These are phyloP conservation scores for Drechslerella stenobrocha DNA, from an alignment of 2,329 filamentous ascomycete species.

Conservation along the genomic window DNA sequence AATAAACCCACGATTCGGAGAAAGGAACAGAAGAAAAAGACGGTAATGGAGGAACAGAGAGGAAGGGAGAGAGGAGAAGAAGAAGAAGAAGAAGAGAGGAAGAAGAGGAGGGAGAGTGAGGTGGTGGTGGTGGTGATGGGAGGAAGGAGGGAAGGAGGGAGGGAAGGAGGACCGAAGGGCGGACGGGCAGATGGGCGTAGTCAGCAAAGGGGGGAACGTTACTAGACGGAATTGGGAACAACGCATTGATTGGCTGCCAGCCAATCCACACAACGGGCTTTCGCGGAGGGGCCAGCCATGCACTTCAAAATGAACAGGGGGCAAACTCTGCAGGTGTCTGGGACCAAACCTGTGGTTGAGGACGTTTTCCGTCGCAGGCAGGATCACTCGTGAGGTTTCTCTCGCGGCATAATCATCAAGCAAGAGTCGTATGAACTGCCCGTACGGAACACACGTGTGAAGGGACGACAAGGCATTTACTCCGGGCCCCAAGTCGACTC, in stretches of 20 bases:
- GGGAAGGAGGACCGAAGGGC: constrained; percentile 14
- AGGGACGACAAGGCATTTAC: too few species aligned
- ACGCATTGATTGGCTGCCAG: constrained; percentile 5
- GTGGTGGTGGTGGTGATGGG: constrained; percentile 6
- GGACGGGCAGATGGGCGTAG: constrained; percentile 10
- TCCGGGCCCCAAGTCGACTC: too few species aligned
- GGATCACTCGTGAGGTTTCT: too few species aligned
- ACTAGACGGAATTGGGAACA: neutral
- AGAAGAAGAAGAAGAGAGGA: constrained; percentile 4
- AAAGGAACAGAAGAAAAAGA: constrained; percentile 16
- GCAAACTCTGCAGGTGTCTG: constrained; percentile 2
- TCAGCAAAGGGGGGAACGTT: constrained; percentile 1
- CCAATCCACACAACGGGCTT: neutral
- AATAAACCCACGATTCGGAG: constrained; percentile 4
- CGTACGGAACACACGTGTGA: too few species aligned
- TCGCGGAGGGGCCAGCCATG: neutral
- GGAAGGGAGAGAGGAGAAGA: constrained; percentile 11
- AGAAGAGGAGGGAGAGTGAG: constrained; percentile 15
- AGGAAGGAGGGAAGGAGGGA: constrained; percentile 10
- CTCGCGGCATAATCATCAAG: too few species aligned
- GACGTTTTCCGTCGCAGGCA: too few species aligned
- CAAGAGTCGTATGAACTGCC: too few species aligned
- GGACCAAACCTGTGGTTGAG: neutral
- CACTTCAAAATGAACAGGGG: neutral
- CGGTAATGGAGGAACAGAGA: constrained; percentile 16